Percentiles rank a stretch among this genome's conserved stretches.
These are phyloP conservation scores for Ascochyta rabiei DNA, from an alignment of 2,329 filamentous ascomycete species.

Conservation along the genomic window DNA sequence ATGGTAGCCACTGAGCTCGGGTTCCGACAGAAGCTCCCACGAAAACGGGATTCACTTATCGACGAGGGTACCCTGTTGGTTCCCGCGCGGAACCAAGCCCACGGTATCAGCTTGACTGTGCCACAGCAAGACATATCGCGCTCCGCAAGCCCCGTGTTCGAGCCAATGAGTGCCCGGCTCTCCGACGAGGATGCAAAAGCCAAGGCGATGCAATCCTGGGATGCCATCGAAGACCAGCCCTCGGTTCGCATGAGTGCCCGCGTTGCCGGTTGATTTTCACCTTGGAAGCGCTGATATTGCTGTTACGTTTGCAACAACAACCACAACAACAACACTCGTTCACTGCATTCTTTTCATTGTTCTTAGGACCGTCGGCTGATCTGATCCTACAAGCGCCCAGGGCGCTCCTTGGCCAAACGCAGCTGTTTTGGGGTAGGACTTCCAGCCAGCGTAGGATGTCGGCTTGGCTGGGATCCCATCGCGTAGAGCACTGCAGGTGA, in stretches of 20 bases:
- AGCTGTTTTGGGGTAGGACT: neutral
- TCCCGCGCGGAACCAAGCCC: constrained; percentile 25
- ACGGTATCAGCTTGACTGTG: constrained; percentile 36
- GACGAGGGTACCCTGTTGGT: constrained; percentile 32
- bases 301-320: neutral
- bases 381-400: neutral
- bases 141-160: constrained; percentile 41
- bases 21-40: constrained; percentile 52
- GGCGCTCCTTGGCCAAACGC: neutral
- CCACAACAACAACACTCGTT: neutral
- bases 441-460: neutral
- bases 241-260: constrained; percentile 42
- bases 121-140: constrained; percentile 40
- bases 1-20: constrained; percentile 53
- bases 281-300: neutral
- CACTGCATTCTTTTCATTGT: neutral
- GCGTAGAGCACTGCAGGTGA: neutral
- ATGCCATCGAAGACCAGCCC: constrained; percentile 38
- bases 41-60: constrained; percentile 44
- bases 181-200: constrained; percentile 31
- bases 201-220: constrained; percentile 24
- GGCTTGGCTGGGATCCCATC: neutral
- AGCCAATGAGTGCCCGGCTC: constrained; percentile 45
- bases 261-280: constrained; percentile 23
- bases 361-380: neutral